Conservation (phyloP, 208 protist species). For the Histomonas meleagridis region DNA sequence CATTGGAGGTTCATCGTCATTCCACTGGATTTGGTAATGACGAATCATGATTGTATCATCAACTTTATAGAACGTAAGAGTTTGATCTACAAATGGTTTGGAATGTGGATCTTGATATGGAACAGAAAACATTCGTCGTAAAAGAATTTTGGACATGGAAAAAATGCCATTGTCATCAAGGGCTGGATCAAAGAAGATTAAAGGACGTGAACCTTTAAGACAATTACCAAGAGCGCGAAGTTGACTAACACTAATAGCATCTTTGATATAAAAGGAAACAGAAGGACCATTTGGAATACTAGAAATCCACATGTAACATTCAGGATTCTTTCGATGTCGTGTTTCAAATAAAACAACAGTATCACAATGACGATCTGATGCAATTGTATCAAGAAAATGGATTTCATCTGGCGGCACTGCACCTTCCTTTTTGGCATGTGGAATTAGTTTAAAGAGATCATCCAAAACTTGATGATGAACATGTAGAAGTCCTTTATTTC, state of each 20-base stretch:
- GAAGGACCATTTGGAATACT: constrained; percentile 46
- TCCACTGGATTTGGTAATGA: constrained; percentile 9
- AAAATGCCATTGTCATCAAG: not conserved
- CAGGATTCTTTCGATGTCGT: not conserved
- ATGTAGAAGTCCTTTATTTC: not conserved
- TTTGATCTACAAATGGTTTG: not conserved
- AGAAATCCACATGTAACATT: constrained; percentile 49
- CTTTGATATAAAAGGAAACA: constrained; percentile 48
- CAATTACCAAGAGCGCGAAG: constrained; percentile 91
- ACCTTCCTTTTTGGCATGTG: not conserved
- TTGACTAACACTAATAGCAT: constrained; percentile 84
- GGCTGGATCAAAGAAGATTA: constrained; percentile 5
- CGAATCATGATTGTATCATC: not conserved
- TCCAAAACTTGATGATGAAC: not conserved
- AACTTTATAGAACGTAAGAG: not conserved
- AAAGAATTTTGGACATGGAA: not conserved
- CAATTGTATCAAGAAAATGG: not conserved
- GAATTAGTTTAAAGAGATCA: not conserved
- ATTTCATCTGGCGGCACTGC: not conserved
- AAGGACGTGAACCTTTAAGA: constrained; percentile 75
- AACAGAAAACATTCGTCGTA: not conserved
- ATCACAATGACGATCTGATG: not conserved
- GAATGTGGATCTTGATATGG: not conserved
- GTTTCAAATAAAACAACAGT: constrained; percentile 8
- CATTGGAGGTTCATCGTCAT: not conserved